Percentiles rank a stretch among this genome's conserved stretches.
phyloP scores from a whole-genome alignment of 257 asterid species.

The Penstemon eatonii region DNA sequence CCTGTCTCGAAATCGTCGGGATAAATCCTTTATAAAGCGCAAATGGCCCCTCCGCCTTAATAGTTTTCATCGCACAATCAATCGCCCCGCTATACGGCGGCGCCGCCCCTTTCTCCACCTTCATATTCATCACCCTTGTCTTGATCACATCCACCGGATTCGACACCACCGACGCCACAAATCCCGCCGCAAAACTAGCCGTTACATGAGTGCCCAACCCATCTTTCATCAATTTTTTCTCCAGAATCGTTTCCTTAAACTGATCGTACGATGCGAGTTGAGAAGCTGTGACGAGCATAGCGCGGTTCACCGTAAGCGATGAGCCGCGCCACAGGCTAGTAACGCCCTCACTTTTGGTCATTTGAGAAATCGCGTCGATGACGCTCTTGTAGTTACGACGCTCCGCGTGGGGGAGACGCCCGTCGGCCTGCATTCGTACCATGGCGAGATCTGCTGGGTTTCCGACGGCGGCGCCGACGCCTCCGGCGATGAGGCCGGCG shows the following conservation, averaged over 20 bases:
- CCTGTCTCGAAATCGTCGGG: slow-evolving; percentile 86
- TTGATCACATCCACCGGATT: slow-evolving; percentile 92
- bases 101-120: slow-evolving; percentile 63
- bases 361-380: slow-evolving; percentile 72
- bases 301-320: slow-evolving; percentile 83
- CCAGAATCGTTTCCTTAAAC: slow-evolving; percentile 61
- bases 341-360: slow-evolving; percentile 71
- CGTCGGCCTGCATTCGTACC: slow-evolving; percentile 98
- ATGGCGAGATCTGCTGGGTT: slow-evolving; percentile 93
- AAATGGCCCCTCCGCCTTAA: slow-evolving; percentile 81
- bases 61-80: slow-evolving; percentile 84
- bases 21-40: slow-evolving; percentile 84
- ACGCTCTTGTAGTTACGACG: slow-evolving; percentile 87
- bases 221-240: slow-evolving; percentile 55
- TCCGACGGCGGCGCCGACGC: slow-evolving; percentile 85
- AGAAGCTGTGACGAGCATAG: slow-evolving; percentile 87
- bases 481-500: slow-evolving; percentile 87
- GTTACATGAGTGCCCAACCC: slow-evolving; percentile 86
- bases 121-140: slow-evolving; percentile 93
- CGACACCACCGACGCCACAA: slow-evolving; percentile 88
- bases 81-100: slow-evolving; percentile 78
- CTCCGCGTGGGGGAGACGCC: slow-evolving; percentile 71
- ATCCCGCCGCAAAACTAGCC: slow-evolving; percentile 90
- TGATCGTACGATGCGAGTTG: slow-evolving; percentile 90
- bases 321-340: slow-evolving; percentile 95